These are phyloP conservation scores for Mycena indigotica DNA, from an alignment of 768 basidiomycete genomes.

Conservation along the genomic window DNA sequence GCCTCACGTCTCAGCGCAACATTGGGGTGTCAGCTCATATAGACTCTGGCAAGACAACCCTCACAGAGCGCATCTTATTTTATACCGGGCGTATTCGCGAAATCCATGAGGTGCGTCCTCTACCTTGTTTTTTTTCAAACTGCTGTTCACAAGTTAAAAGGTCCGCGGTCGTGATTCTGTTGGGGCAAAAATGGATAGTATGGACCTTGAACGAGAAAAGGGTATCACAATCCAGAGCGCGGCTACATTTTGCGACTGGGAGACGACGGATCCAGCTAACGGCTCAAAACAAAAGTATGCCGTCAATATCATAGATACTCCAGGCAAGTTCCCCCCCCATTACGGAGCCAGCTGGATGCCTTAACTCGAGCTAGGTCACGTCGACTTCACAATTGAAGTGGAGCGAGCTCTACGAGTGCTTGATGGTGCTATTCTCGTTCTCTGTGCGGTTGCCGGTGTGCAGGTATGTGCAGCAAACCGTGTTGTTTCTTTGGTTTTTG, in stretches of 20 bases:
- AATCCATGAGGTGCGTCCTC: conserved; percentile 84
- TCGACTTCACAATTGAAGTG: conserved; percentile 99
- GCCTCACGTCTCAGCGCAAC: conserved; percentile 82
- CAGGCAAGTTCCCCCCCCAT: conserved; percentile 54
- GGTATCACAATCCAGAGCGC: conserved; percentile 99
- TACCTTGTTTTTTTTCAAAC: background rate
- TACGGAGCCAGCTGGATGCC: too few relatives aligned
- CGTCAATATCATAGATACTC: conserved; percentile 98
- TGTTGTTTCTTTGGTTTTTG: background rate
- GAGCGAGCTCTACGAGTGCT: conserved; percentile 94
- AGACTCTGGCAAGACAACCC: conserved; percentile 96
- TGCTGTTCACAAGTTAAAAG: conserved; percentile 38
- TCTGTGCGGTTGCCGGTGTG: conserved; percentile 97
- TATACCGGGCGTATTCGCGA: conserved; percentile 95
- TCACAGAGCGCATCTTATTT: conserved; percentile 93
- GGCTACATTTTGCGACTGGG: conserved; percentile 98
- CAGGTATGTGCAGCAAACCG: conserved; percentile 51
- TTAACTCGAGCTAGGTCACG: conserved; percentile 69
- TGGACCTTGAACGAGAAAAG: conserved; percentile 98
- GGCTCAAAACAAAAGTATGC: conserved; percentile 79
- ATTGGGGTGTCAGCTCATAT: conserved; percentile 96
- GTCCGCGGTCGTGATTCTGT: conserved; percentile 93
- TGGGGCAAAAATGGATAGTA: conserved; percentile 99
- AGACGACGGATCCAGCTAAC: conserved; percentile 61
- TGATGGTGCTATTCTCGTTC: conserved; percentile 93